Evolutionary conservation across 805 yeast genomes (phyloP).

Genomic region (Candida anglica): DNA sequence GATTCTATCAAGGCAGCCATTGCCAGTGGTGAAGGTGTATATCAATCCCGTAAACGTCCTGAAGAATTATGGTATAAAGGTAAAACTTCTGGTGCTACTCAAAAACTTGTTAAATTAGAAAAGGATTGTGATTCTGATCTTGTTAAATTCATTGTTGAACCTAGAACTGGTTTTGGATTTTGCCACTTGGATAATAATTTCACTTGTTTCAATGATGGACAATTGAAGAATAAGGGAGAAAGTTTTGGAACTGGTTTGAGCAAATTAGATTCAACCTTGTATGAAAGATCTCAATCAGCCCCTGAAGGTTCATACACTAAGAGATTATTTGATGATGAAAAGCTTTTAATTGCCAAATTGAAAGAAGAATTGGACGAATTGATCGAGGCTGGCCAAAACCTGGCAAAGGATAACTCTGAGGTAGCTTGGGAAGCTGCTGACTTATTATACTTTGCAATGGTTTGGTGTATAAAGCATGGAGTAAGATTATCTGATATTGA

Average conservation of each 20-base stretch:
- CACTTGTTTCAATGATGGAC: conserved; percentile 67
- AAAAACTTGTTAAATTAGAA: conserved; percentile 60
- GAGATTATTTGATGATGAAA: conserved; percentile 76
- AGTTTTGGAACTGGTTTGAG: conserved; percentile 65
- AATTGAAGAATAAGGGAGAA: conserved; percentile 21
- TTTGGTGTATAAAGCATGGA: conserved; percentile 61
- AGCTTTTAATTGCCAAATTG: conserved; percentile 77
- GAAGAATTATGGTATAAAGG: conserved; percentile 97
- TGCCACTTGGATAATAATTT: conserved; percentile 76
- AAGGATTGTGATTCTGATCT: conserved; percentile 93
- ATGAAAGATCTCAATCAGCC: conserved; percentile 59
- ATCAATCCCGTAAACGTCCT: conserved; percentile 74
- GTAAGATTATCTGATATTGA: conserved; percentile 81
- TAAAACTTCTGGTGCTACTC: conserved; percentile 94
- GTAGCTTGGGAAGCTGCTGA: conserved; percentile 98
- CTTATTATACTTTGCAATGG: conserved; percentile 55
- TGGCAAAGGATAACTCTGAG: conserved; percentile 30
- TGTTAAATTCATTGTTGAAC: conserved; percentile 80
- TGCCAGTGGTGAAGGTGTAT: conserved; percentile 79
- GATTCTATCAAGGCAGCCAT: conserved; percentile 83
- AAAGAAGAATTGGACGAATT: conserved; percentile 96
- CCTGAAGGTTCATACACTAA: conserved; percentile 95
- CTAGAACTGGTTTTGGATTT: conserved; percentile 76
- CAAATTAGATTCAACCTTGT: conserved; percentile 63
- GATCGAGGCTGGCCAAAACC: conserved; percentile 62